Evolutionary conservation across 768 basidiomycete genomes (phyloP).

Genomic region (Boletus bicolor): DNA sequence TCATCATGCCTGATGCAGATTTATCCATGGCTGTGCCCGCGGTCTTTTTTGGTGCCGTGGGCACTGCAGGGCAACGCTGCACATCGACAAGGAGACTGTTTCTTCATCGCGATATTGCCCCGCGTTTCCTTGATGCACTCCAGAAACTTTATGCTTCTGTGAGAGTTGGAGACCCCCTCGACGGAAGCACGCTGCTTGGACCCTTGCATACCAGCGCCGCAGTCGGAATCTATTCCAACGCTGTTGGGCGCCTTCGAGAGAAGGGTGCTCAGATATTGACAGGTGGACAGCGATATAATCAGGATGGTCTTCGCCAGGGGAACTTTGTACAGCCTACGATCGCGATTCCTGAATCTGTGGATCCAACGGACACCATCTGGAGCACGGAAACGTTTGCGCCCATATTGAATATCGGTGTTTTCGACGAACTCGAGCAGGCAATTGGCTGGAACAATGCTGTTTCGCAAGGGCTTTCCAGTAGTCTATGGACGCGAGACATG

Average conservation of each 20-base stretch:
- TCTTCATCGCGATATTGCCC: constrained; percentile 77
- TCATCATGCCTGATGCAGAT: constrained; percentile 93
- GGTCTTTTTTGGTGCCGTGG: constrained; percentile 92
- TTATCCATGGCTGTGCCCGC: constrained; percentile 84
- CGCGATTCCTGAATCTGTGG: constrained; percentile 58
- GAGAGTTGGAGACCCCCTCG: constrained; percentile 83
- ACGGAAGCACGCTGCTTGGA: constrained; percentile 69
- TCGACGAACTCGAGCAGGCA: constrained; percentile 82
- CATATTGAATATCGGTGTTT: constrained; percentile 81
- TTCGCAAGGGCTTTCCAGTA: constrained; percentile 87
- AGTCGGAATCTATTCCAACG: constrained; percentile 58
- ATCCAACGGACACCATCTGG: constrained; percentile 62
- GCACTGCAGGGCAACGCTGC: constrained; percentile 74
- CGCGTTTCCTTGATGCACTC: constrained; percentile 72
- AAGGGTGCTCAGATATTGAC: constrained; percentile 74
- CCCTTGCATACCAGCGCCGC: constrained; percentile 77
- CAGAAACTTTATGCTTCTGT: constrained; percentile 69
- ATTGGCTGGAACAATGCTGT: constrained; percentile 90
- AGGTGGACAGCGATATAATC: constrained; percentile 60
- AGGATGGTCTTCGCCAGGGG: constrained; percentile 55
- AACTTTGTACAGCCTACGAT: constrained; percentile 92
- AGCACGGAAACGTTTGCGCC: constrained; percentile 83
- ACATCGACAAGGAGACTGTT: constrained; percentile 91
- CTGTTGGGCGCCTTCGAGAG: constrained; percentile 58
- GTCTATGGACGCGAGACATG: constrained; percentile 85